Base-by-base conservation (phyloP, 352 stramenopile species). In the Phytophthora pluvialis region DNA sequence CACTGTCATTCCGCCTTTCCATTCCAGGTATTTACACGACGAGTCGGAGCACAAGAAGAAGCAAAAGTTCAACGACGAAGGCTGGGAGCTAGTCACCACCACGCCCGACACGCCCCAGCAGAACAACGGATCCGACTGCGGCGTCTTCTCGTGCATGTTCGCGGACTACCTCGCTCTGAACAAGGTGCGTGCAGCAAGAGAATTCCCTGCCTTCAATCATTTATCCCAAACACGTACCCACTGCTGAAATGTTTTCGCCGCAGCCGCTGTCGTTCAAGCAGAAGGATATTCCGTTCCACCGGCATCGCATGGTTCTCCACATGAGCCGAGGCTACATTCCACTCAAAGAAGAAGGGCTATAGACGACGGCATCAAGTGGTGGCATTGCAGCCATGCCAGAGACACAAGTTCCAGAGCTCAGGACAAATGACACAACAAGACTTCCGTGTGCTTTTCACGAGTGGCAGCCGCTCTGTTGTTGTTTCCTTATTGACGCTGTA, bases 41-140 rank as follows among this genome's bases (percentile, higher is more conserved):
- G 88, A 96, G 51, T 88, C 86, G 43, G 69, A 94, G 59, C 80
- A 96, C 73, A 96, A 96, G 77, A 93, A 92, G 67, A 86, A 85
- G 55, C 54, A 81, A 33, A 67, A 77, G 53, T 91, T 94, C 40
- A 70, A 88, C 43, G 58, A 64, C 1, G 64, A 76, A 56, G 83
- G 70, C 6, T 96, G 88, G 88, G 65, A 87, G 57, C 66, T 96
- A 18, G 75, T 96, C 26, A 44, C 73, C 3, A 86, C 81, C 10
- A 72, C 67, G 2, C 52, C 69, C 0, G 78, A 90, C 44, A 96
- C 88, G 9, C 88, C 88, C 13, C 74, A 89, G 67, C 88, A 96
- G 43, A 75, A 75, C n/a, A 96, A 96, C 51, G 83, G 85, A 13
- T 93, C 77, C 25, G 88, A 96, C 45, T 96, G 88, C 54, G 88